Evolutionary conservation across 106 monocot species (phyloP).

Genomic region (Vanilla planifolia): DNA sequence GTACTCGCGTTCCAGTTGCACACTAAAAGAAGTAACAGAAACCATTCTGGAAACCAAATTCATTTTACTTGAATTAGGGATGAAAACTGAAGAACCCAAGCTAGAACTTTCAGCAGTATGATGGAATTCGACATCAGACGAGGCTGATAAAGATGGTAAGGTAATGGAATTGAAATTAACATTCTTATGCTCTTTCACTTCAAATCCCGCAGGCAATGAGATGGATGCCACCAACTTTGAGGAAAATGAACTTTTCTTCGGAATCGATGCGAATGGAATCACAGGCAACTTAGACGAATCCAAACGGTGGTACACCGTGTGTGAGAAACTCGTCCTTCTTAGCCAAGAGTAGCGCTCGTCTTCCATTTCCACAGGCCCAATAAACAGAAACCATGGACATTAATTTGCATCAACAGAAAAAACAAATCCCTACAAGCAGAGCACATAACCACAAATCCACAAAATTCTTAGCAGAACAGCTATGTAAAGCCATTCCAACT

Average conservation of each 20-base stretch:
- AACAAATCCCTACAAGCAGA: not conserved
- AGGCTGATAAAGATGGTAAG: constrained; percentile 6
- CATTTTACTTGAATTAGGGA: not conserved
- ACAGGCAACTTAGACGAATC: constrained; percentile 22
- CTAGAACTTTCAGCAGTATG: not conserved
- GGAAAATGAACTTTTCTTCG: not conserved
- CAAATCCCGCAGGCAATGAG: constrained; percentile 13
- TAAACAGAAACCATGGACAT: not conserved
- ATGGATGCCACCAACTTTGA: constrained; percentile 14
- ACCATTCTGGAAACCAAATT: not conserved
- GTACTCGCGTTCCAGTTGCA: constrained; percentile 6
- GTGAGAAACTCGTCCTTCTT: constrained; percentile 47
- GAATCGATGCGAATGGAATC: constrained; percentile 14
- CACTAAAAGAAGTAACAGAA: not conserved
- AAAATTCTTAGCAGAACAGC: not conserved
- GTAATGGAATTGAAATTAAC: constrained; percentile 7
- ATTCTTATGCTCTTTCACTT: not conserved
- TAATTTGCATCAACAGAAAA: not conserved
- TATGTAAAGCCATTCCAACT: not conserved
- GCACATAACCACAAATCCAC: not conserved
- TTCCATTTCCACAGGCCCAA: constrained; percentile 23
- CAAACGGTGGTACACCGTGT: constrained; percentile 42
- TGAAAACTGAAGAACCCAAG: not conserved
- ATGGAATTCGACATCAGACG: not conserved
- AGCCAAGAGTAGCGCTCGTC: constrained; percentile 42